These are phyloP conservation scores for Hypoxylon subgilvum DNA, from an alignment of 495 filamentous ascomycete species.

Conservation along the genomic window DNA sequence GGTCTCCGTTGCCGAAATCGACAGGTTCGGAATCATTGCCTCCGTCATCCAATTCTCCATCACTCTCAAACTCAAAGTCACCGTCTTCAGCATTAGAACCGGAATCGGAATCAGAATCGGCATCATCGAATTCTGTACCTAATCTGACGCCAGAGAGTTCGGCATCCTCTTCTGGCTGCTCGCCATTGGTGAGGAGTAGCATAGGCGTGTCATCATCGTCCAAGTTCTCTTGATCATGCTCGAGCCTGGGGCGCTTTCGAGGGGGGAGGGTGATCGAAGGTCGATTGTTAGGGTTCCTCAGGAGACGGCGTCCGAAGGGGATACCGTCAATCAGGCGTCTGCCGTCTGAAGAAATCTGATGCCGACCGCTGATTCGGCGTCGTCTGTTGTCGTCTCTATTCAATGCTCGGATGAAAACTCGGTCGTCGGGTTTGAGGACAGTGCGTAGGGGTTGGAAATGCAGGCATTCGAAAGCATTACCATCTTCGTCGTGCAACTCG, in stretches of 20 bases:
- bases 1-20: constrained; percentile 28
- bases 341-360: constrained; percentile 82
- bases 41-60: constrained; percentile 19
- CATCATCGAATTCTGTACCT: constrained; percentile 20
- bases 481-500: constrained; percentile 63
- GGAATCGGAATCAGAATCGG: constrained; percentile 20
- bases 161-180: constrained; percentile 4
- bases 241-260: constrained; percentile 70
- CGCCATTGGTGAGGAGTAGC: constrained; percentile 48
- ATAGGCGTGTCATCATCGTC: constrained; percentile 41
- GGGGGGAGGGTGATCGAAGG: constrained; percentile 78
- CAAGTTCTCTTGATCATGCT: constrained; percentile 46
- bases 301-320: constrained; percentile 78
- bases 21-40: constrained; percentile 21
- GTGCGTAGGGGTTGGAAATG: constrained; percentile 79
- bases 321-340: constrained; percentile 88
- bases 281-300: constrained; percentile 63
- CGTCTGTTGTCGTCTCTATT: constrained; percentile 74
- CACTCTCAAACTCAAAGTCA: constrained; percentile 38
- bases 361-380: constrained; percentile 76
- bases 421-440: constrained; percentile 81
- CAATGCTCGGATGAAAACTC: constrained; percentile 83
- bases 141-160: constrained; percentile 11
- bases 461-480: constrained; percentile 80
- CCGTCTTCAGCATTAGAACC: constrained; percentile 27